Base-by-base conservation (phyloP, 116 monocot species). In the Thalassia testudinum region DNA sequence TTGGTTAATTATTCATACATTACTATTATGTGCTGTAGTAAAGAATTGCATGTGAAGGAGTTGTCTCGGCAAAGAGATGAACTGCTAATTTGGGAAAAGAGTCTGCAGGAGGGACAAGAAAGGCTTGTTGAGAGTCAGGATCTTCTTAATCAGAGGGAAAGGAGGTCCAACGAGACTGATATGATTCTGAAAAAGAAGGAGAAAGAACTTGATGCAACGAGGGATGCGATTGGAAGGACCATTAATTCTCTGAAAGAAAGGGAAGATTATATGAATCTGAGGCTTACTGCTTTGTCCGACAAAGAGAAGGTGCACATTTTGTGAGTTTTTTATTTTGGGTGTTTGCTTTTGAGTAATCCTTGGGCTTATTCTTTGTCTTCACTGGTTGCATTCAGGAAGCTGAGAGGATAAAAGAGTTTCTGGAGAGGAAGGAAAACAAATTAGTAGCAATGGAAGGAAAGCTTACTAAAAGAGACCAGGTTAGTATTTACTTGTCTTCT, bases 121-220 rank as follows among this genome's bases (percentile, higher is more conserved):
- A 76, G 89, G 68, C 79, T 97, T 53, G 54, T 80, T 60, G 82
- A 85, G 37, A 78, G 73, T 26, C 85, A 97, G 43, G 70, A 81
- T 62, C 61, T 74, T 64, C 68, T 97, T 21, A 89, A 85, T 43
- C 85, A 85, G 59, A 66, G 89, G 62, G 97, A 89, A 57, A 74
- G 68, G 28, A 82, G 73, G 45, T 66, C 65, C 50, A 85, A 77
- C 66, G 72, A 78, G 42, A 47, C 34, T 27, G 85, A 85, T 16
- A 52, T 29, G 20, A 43, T 52, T 52, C 61, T 97, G 24, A 77
- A 67, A 58, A 69, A 78, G 50, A 82, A 77, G 37, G 85, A 97
- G 45, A 63, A 68, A 62, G 97, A 89, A 25, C 45, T 89, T 60
- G 77, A 82, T 56, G 77, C 71, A 22, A 59, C 73, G 27, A 69